Evolutionary conservation across 2,329 filamentous ascomycete genomes (phyloP).

Genomic region (Tolypocladium ophioglossoides): DNA sequence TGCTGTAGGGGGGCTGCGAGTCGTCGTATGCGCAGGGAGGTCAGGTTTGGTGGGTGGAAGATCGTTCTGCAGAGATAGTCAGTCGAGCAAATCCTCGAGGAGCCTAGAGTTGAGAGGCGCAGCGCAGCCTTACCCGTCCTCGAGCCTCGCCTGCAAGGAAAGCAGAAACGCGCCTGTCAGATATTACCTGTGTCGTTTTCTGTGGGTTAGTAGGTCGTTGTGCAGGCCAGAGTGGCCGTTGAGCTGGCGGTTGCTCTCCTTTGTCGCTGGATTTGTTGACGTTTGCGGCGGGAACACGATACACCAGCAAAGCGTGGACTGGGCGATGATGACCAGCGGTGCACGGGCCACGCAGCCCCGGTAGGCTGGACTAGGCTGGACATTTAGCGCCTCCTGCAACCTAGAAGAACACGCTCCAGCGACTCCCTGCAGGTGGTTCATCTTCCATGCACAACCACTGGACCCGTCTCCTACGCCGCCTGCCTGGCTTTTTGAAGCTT

Average conservation of each 20-base stretch:
- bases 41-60: not conserved
- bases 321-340: constrained; percentile 1
- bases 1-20: constrained; percentile 3
- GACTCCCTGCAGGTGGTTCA: constrained; percentile 1
- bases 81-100: not conserved
- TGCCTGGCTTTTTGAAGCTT: not conserved
- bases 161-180: not conserved
- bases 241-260: constrained; percentile 17
- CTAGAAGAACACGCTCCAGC: not conserved
- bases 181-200: constrained; percentile 3
- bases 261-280: constrained; percentile 20
- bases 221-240: constrained; percentile 19
- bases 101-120: too few species aligned
- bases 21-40: not conserved
- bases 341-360: constrained; percentile 3
- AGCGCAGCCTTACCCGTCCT: not conserved
- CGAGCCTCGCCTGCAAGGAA: not conserved
- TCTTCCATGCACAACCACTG: not conserved
- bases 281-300: constrained; percentile 9
- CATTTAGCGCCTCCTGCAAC: not conserved
- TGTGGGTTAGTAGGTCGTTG: constrained; percentile 19
- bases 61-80: not conserved
- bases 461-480: not conserved
- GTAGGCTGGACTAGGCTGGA: not conserved
- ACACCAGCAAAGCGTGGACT: not conserved